These are phyloP conservation scores for Trametes villosa DNA, from an alignment of 768 basidiomycete genomes.

Conservation along the genomic window DNA sequence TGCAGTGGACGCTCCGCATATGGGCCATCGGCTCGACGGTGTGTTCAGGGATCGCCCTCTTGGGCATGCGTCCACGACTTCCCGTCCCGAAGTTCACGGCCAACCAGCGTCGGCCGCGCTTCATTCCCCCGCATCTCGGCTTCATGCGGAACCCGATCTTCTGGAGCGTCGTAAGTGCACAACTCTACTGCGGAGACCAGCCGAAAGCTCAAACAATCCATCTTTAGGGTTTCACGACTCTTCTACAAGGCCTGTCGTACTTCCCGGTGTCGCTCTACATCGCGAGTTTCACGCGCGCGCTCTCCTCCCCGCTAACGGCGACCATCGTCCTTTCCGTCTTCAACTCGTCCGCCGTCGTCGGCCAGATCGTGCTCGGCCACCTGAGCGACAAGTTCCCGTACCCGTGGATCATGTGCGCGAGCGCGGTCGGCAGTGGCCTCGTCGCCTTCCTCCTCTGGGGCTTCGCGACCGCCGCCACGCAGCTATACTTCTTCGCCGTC, in stretches of 20 bases:
- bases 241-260: slow-evolving; percentile 32
- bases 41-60: slow-evolving; percentile 20
- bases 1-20: slow-evolving; percentile 29
- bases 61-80: slow-evolving; percentile 29
- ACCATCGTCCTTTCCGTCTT: slow-evolving; percentile 30
- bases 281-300: slow-evolving; percentile 25
- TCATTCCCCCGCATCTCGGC: slow-evolving; percentile 26
- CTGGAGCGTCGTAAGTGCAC: slow-evolving; percentile 28
- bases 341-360: slow-evolving; percentile 31
- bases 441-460: slow-evolving; percentile 31
- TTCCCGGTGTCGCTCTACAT: slow-evolving; percentile 34
- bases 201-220: neutral
- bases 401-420: slow-evolving; percentile 28
- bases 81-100: slow-evolving; percentile 25
- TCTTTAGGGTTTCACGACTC: slow-evolving; percentile 18
- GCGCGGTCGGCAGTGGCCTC: slow-evolving; percentile 22
- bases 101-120: slow-evolving; percentile 22
- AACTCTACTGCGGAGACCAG: neutral
- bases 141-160: slow-evolving; percentile 28
- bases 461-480: slow-evolving; percentile 25
- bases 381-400: slow-evolving; percentile 32
- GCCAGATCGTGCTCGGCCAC: slow-evolving; percentile 31
- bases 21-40: slow-evolving; percentile 24
- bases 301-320: slow-evolving; percentile 27
- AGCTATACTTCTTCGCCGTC: slow-evolving; percentile 30